Base-by-base conservation (phyloP, 1,284 basidiomycete species). In the Hypsizygus ulmarius region DNA sequence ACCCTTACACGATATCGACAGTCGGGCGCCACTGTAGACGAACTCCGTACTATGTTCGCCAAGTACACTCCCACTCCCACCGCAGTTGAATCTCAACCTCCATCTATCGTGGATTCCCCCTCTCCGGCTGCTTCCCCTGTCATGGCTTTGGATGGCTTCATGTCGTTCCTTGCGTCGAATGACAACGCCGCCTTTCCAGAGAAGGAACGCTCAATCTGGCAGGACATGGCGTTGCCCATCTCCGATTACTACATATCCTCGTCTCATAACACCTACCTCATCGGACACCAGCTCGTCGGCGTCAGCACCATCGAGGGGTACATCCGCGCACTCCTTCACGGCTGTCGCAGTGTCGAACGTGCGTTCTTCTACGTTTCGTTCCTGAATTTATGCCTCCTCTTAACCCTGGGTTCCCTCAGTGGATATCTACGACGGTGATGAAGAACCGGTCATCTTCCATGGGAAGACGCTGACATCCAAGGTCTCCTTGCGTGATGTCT, bases 261-360 rank as follows among this genome's bases (percentile, higher is more conserved):
- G 12, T 96, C 93, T 27, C 97, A 99, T 64, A 99, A 99, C 61
- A 99, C 97, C 0, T 99, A 99, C 61, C 83, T 99, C 3, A 86
- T 97, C 9, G 95, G 95, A 0, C 84, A 93, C 57, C 97, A 99
- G 63, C 84, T 97, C 49, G 82, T 95, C 7, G 96, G 97, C 2
- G 86, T 89, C 45, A 94, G 91, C 53, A 97, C 96, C 0, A 85
- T 96, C 33, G 96, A 98, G 62, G 96, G 96, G 0, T 99, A 98
- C 63, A 93, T 97, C 52, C 81, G 96, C 0, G 95, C 95, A 0
- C 73, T 99, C 35, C 74, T 97, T 41, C 89, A 90, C 49, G 87
- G 93, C 25, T 97, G 95, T 58, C 81, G 96, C 14, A 92, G 89
- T 49, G 96, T 99, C 29, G 93, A 97, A 67, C 67, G 93, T 93